phyloP scores from a whole-genome alignment of 495 filamentous ascomycete species.

The Aspergillus cristatus region DNA sequence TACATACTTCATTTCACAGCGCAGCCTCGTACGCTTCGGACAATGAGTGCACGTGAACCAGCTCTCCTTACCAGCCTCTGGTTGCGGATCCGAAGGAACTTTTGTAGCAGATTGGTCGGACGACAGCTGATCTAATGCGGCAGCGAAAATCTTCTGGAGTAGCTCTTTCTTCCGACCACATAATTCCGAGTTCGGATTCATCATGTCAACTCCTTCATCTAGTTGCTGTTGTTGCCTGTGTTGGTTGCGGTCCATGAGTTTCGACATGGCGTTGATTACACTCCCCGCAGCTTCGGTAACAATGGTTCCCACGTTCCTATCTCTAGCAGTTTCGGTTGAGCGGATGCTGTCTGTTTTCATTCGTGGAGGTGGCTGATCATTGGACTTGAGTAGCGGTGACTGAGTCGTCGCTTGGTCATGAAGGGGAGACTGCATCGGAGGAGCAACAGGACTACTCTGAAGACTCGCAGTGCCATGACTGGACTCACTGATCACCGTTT shows the following conservation, averaged over 20 bases:
- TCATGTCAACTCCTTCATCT: constrained; percentile 19
- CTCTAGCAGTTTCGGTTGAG: too few species aligned
- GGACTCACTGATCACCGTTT: too few species aligned
- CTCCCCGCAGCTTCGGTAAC: constrained; percentile 26
- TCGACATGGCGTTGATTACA: constrained; percentile 30
- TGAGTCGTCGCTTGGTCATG: too few species aligned
- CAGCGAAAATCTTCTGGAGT: constrained; percentile 24
- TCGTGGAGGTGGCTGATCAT: too few species aligned
- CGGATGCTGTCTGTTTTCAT: too few species aligned
- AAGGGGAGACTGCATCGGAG: too few species aligned
- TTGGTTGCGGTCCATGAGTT: constrained; percentile 23
- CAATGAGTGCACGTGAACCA: constrained; percentile 46
- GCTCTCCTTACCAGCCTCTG: constrained; percentile 21
- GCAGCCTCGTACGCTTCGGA: constrained; percentile 44
- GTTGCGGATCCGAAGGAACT: constrained; percentile 4
- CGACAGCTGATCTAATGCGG: constrained; percentile 25
- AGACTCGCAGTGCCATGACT: too few species aligned
- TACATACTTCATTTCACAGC: constrained; percentile 64
- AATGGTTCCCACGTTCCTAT: constrained; percentile 15
- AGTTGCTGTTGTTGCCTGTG: constrained; percentile 17
- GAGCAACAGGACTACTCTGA: too few species aligned
- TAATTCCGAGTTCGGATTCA: constrained; percentile 13
- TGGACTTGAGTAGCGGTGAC: constrained; percentile 1
- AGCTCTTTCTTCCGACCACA: constrained; percentile 27
- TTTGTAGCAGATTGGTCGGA: not conserved